Evolutionary conservation across 768 basidiomycete genomes (phyloP), one percentile per base, ranked within the genome.

Genomic region (Leccinum aurantiacum): DNA sequence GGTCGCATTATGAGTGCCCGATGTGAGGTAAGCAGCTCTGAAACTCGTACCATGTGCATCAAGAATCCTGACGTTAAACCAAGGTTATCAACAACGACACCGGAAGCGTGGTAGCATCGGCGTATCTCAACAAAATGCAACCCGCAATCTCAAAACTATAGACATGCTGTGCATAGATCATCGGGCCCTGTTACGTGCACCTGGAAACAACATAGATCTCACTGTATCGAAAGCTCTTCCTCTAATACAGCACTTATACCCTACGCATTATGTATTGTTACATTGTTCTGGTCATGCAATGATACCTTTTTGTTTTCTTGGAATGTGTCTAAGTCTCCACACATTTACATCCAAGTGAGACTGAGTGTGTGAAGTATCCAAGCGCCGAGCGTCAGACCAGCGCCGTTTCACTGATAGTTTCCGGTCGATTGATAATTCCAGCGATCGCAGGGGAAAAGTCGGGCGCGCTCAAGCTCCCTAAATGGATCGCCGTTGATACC

Each of bases 41-140:
- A 25, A 53, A 57, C 51, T 13, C 47, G 31, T 19, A 24, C 52
- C 24, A 35, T 37, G 53, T 53, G 27, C n/a, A 46, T 46, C 24
- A 51, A 25, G 38, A 38, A 58, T 53, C 38, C 60, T 58, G 48
- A 55, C 51, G 19, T 29, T 19, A 41, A 17, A 41, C 35, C 2
- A 62, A 90, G 87, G 77, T 90, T 49, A 64, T 82, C 41, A 84
- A 88, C 69, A 86, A 84, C 63, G 72, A 77, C 53, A 78, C 80
- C 3, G 86, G 87, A 17, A 76, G 82, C 59, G 74, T 84, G 44
- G 75, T 89, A 53, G 88, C 87, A 8, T 88, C 88, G 1, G 86
- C 86, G 1, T 82, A 84, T 61, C 72, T 89, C 53, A 88, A 81
- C 76, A 89, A 89, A 73, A 90, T 89, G 88, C 87, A 90, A 69